Evolutionary conservation across 192 early-diverging fungal species (phyloP).

Genomic region (Anaeromyces robustus): DNA sequence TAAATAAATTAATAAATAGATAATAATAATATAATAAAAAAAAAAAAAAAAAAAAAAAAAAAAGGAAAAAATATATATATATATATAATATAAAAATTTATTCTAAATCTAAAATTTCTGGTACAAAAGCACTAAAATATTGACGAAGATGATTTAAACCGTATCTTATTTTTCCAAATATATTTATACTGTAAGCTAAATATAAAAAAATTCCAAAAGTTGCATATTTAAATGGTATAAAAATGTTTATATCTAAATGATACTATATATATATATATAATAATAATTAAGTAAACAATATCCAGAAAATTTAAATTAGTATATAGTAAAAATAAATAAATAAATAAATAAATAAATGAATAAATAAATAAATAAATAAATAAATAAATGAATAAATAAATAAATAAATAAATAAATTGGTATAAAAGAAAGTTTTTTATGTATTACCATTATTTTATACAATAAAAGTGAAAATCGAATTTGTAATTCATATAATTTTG

Average conservation of each 20-base stretch:
- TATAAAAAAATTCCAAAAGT: background rate
- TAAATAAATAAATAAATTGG: too few species aligned
- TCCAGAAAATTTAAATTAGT: too few species aligned
- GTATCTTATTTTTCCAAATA: background rate
- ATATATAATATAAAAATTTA: background rate
- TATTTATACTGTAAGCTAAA: background rate
- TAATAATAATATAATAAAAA: too few species aligned
- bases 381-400: too few species aligned
- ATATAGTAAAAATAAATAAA: too few species aligned
- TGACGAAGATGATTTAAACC: background rate
- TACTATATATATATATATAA: background rate
- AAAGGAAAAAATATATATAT: too few species aligned
- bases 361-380: too few species aligned
- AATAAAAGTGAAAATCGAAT: background rate
- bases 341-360: too few species aligned
- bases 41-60: too few species aligned
- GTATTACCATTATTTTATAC: background rate
- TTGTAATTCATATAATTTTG: background rate
- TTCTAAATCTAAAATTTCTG: background rate
- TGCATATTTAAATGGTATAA: background rate
- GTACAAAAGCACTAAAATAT: background rate
- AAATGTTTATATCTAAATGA: background rate
- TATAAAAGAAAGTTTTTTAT: too few species aligned
- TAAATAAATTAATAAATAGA: too few species aligned
- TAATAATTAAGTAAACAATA: too few species aligned